Base-by-base conservation (phyloP, 2,329 filamentous ascomycete genomes). In the Trichoderma harzianum region DNA sequence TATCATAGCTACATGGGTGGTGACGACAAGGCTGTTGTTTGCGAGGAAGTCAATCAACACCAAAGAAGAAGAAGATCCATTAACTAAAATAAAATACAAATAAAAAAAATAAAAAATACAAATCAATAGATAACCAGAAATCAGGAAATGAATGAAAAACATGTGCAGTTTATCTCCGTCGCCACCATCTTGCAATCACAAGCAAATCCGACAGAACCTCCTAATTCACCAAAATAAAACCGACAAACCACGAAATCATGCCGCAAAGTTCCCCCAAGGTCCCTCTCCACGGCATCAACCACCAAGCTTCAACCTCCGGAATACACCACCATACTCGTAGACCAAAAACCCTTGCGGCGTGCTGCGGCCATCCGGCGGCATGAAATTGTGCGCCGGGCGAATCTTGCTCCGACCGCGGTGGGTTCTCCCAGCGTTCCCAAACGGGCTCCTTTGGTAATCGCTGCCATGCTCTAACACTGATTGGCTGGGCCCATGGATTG, bases 311-410 rank as follows among this genome's bases (percentile, higher is more conserved):
- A 32, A 26, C 30, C 16, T 6, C 26, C 21, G 18, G 14, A 12
- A 11, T 18, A 65, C 26, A 5, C 18, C 18, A 32, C 24, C 24
- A 14, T 18, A 1, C 12, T 2, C 11, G 3, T 14, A 36, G 34
- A 12, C 32, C 34, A 43, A 18, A n/a, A 43, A 32, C 32, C 32
- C 26, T 12, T 68, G 65, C 65, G 65, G 65, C 65, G 36, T 39
- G 51, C 51, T n/a, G 60, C 60, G 53, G 60, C 51, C 62, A 43
- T 60, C 51, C 69, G 68, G 60, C 62, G 69, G 60, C 62, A 58
- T 66, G 47, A 71, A 66, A 60, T 65, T 71, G 67, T 47, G 69
- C 62, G 69, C 61, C 60, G 69, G 69, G 39, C 24, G 68, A 71
- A 71, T 64, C 69, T 71, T 71, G 61, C 7, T 21, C 69, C 69